Conservation (phyloP, 1,284 basidiomycete species). For the Ustilago xerochloae region DNA sequence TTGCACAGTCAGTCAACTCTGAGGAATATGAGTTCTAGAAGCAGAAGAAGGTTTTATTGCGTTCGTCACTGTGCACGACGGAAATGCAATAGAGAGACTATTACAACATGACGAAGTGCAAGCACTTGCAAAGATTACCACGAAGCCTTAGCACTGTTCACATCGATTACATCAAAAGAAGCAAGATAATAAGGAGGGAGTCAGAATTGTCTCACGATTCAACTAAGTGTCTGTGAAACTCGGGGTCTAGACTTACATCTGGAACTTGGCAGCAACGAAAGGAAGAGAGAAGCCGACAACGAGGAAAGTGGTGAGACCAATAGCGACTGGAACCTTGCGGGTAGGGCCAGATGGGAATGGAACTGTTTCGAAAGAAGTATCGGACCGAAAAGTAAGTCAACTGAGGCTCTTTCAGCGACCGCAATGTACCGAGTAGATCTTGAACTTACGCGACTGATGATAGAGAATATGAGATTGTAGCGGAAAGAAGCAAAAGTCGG, state of each 20-base stretch:
- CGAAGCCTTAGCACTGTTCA: conserved; percentile 42
- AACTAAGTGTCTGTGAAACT: not conserved
- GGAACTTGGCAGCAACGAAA: conserved; percentile 62
- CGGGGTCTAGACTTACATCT: conserved; percentile 47
- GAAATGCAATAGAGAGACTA: not conserved
- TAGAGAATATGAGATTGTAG: not conserved
- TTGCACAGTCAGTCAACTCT: too few relatives aligned
- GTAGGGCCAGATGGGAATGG: conserved; percentile 63
- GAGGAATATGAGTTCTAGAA: too few relatives aligned
- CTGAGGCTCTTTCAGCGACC: not conserved
- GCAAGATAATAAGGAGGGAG: not conserved
- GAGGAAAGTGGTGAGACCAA: conserved; percentile 61
- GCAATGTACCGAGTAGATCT: not conserved
- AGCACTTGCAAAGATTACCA: conserved; percentile 25
- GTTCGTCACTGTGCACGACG: not conserved
- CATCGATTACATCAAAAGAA: not conserved
- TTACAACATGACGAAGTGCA: not conserved
- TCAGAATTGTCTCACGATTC: not conserved
- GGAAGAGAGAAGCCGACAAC: conserved; percentile 60
- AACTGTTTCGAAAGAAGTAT: conserved; percentile 37
- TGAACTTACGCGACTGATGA: conserved; percentile 22
- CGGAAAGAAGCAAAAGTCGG: not conserved
- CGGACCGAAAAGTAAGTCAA: not conserved
- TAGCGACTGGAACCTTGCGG: conserved; percentile 58
- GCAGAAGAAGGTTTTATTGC: not conserved